Conservation (phyloP, 2,329 filamentous ascomycete genomes). For the Fusarium sp. region DNA sequence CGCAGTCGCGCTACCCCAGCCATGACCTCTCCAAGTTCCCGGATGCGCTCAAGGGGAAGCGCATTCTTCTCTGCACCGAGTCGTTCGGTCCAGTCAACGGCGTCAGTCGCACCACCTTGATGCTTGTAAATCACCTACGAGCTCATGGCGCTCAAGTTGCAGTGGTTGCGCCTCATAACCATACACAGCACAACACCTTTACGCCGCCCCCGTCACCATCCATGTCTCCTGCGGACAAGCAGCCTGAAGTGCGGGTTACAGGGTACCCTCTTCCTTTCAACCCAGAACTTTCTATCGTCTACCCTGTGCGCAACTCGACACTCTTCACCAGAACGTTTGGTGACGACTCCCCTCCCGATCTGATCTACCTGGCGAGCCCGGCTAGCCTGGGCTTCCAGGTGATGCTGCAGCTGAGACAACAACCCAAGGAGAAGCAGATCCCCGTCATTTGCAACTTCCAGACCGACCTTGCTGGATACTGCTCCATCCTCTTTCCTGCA, state of each 20-base stretch:
- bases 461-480: slow-evolving; percentile 77
- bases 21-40: slow-evolving; percentile 62
- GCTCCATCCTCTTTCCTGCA: slow-evolving; percentile 74
- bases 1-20: slow-evolving; percentile 26
- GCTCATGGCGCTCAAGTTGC: slow-evolving; percentile 73
- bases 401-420: slow-evolving; percentile 74
- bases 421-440: slow-evolving; percentile 64
- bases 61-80: slow-evolving; percentile 75
- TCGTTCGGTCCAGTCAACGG: slow-evolving; percentile 80
- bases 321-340: slow-evolving; percentile 72
- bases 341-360: slow-evolving; percentile 63
- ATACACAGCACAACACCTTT: slow-evolving; percentile 66
- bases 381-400: slow-evolving; percentile 78
- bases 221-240: slow-evolving; percentile 47
- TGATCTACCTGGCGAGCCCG: slow-evolving; percentile 77
- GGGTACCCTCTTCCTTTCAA: slow-evolving; percentile 79
- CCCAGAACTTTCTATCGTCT: slow-evolving; percentile 76
- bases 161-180: slow-evolving; percentile 73
- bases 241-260: slow-evolving; percentile 67
- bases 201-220: slow-evolving; percentile 55
- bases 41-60: slow-evolving; percentile 65
- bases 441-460: slow-evolving; percentile 77
- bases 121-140: slow-evolving; percentile 75
- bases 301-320: slow-evolving; percentile 73
- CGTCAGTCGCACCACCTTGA: slow-evolving; percentile 77